Evolutionary conservation across 2,329 filamentous ascomycete genomes (phyloP).

Genomic region (Alternaria triticimaculans): DNA sequence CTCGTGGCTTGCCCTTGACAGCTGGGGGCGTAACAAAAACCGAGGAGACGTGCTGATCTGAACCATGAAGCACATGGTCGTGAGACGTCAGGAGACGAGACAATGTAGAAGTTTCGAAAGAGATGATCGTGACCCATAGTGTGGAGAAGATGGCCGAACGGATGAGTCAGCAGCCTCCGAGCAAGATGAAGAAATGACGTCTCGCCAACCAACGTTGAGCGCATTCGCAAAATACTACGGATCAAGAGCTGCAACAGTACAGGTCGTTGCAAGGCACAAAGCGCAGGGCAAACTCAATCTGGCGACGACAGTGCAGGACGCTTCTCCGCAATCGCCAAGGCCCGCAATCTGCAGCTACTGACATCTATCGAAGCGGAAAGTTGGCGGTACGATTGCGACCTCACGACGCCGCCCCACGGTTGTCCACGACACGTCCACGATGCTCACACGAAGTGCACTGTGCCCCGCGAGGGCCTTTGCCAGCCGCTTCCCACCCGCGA

Average conservation of each 20-base stretch:
- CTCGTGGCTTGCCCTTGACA: neutral
- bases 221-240: neutral
- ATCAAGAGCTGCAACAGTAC: neutral
- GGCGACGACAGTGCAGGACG: neutral
- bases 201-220: neutral
- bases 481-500: slow-evolving; percentile 35
- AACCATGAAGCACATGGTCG: neutral
- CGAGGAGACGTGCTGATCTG: neutral
- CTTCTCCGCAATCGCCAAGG: slow-evolving; percentile 11
- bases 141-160: neutral
- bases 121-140: neutral
- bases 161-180: slow-evolving; percentile 5
- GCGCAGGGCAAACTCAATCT: neutral
- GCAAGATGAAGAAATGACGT: slow-evolving; percentile 7
- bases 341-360: slow-evolving; percentile 5
- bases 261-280: neutral
- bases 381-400: slow-evolving; percentile 4
- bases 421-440: slow-evolving; percentile 17
- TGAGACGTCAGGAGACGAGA: neutral
- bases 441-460: slow-evolving; percentile 42
- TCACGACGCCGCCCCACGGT: slow-evolving; percentile 4
- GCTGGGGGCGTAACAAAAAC: neutral
- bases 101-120: neutral
- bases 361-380: slow-evolving; percentile 9
- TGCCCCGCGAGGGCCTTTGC: slow-evolving; percentile 41